Evolutionary conservation across 2,329 filamentous ascomycete genomes (phyloP).

Genomic region (Hypoxylon sp.): DNA sequence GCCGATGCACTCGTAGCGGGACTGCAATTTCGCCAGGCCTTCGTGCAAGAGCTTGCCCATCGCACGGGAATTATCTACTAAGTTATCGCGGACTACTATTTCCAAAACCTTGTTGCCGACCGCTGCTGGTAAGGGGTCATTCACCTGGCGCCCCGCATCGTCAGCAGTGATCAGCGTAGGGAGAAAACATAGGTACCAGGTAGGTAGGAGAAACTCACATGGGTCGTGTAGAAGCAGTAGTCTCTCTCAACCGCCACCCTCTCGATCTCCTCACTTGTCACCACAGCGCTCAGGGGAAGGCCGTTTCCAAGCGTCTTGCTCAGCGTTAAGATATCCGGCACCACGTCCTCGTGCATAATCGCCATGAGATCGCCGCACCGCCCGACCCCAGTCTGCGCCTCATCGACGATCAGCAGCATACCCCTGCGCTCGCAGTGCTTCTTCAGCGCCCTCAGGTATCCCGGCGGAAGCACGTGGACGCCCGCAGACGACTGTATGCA

Average conservation of each 20-base stretch:
- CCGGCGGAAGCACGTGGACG: slow-evolving; percentile 68
- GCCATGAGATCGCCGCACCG: slow-evolving; percentile 70
- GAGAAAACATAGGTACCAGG: neutral
- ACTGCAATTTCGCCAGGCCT: slow-evolving; percentile 59
- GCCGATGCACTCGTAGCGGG: slow-evolving; percentile 70
- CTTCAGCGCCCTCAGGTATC: slow-evolving; percentile 69
- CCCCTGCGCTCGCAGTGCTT: slow-evolving; percentile 65
- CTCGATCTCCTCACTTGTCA: slow-evolving; percentile 66
- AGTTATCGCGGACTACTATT: slow-evolving; percentile 66
- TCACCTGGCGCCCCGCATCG: slow-evolving; percentile 58
- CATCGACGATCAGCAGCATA: slow-evolving; percentile 72
- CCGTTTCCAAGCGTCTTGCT: slow-evolving; percentile 72
- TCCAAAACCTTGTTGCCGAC: slow-evolving; percentile 72
- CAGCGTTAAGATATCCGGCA: slow-evolving; percentile 70
- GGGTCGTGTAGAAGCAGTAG: slow-evolving; percentile 71
- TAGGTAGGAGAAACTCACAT: slow-evolving; percentile 57
- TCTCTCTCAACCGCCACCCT: slow-evolving; percentile 59
- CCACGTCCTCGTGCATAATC: slow-evolving; percentile 64
- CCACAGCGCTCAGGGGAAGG: slow-evolving; percentile 68
- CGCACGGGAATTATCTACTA: slow-evolving; percentile 59
- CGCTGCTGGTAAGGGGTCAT: slow-evolving; percentile 70
- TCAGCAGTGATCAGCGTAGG: neutral
- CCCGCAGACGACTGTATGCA: slow-evolving; percentile 70
- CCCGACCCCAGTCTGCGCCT: slow-evolving; percentile 71
- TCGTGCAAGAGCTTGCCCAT: slow-evolving; percentile 60